phyloP scores from a whole-genome alignment of 208 protist genomes.

The Acanthamoeba healyi region DNA sequence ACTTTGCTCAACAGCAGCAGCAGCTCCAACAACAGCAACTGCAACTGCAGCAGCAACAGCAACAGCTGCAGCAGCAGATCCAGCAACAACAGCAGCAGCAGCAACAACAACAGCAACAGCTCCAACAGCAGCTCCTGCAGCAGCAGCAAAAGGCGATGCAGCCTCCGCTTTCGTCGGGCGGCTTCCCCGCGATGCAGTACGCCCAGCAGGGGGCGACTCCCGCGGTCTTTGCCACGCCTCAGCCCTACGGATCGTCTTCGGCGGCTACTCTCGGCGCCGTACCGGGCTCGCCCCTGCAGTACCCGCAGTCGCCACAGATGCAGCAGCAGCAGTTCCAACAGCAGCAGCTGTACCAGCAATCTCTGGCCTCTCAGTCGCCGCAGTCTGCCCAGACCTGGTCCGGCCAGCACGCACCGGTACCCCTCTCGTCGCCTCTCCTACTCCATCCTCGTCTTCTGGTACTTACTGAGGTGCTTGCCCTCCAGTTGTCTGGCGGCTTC shows the following conservation, averaged over 20 bases:
- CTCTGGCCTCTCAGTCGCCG: not conserved
- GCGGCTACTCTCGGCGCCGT: not conserved
- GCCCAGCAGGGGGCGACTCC: not conserved
- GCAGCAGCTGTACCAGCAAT: not conserved
- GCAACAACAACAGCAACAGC: not conserved
- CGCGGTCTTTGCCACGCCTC: not conserved
- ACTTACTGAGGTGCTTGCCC: not conserved
- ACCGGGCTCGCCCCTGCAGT: slow-evolving; percentile 3
- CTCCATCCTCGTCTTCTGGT: too few species aligned
- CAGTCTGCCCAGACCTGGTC: not conserved
- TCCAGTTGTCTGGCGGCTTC: not conserved
- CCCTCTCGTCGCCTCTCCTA: not conserved
- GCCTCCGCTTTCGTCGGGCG: not conserved
- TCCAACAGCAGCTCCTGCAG: too few species aligned
- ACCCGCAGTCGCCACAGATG: not conserved
- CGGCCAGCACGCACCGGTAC: not conserved
- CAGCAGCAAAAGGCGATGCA: not conserved
- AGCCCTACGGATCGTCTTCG: not conserved
- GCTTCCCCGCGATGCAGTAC: not conserved
- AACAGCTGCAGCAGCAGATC: not conserved
- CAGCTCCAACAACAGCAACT: slow-evolving; percentile 11
- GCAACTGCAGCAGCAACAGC: not conserved
- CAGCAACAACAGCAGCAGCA: slow-evolving; percentile 6
- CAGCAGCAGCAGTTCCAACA: not conserved
- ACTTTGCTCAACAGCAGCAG: slow-evolving; percentile 7